Base-by-base conservation (phyloP, 495 filamentous ascomycete species). In the Aspergillus hancockii region DNA sequence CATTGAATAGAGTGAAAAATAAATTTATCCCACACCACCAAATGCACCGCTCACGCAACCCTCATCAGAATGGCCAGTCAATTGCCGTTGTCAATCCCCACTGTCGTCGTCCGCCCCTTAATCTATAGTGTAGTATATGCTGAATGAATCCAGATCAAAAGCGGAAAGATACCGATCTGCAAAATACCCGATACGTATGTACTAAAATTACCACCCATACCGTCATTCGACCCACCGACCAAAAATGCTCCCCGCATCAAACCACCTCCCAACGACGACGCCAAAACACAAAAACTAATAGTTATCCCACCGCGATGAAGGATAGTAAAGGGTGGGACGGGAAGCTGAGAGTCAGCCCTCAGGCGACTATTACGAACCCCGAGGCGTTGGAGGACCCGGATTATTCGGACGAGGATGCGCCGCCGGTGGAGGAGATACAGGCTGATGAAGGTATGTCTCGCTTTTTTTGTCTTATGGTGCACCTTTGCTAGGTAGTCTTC, bases 311-410 rank as follows among this genome's bases (percentile, higher is more conserved):
- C 41, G 70, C 52, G 40, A 77, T 79, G 70, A 81, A 77, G 60
- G 79, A 90, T 67, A 88, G 86, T 71, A 90, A 88, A 67, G 92
- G 92, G 54, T 97, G 92, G 92, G 92, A 96, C 75, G 93, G 93
- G 53, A 97, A 97, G 74, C 81, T 96, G 52, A 81, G 93, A 16
- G 84, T 88, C 52, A 88, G 86, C 60, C 83, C 73, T 43, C 81
- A 83, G 43, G 81, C 88, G 8, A 79, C 83, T 21, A 73, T 87
- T 19, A 79, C 79, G 6, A 93, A 94, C 65, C 88, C 89, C 16
- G 90, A 93, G 66, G 87, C 89, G 18, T 69, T 92, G 28, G 87
- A 87, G 38, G 92, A 95, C 63, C 86, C 90, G 1, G 91, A 94
- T 45, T 90, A 93, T 63, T 93, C 90, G 14, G 90, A 94, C 65